These are phyloP conservation scores for Phytophthora boehmeriae DNA, from an alignment of 352 stramenopile species.

Conservation along the genomic window DNA sequence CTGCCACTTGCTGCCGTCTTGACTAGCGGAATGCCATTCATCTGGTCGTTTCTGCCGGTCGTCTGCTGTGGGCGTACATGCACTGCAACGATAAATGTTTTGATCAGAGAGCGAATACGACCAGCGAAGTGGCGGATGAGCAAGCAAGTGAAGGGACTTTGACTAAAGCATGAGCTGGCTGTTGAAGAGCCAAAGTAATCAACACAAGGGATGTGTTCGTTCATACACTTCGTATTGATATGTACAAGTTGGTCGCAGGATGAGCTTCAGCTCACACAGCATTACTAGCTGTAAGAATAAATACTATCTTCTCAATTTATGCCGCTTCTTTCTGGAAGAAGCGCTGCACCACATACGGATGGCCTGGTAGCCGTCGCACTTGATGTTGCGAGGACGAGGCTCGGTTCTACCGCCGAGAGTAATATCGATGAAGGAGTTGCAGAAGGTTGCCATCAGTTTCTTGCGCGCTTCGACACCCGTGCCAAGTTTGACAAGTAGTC, in stretches of 20 bases:
- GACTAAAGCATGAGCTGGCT: background rate
- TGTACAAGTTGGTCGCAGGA: background rate
- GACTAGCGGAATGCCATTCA: too few species aligned
- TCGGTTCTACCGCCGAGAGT: conserved; percentile 22
- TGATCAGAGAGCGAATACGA: background rate
- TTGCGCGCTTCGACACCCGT: conserved; percentile 35
- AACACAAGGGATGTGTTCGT: background rate
- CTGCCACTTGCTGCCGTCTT: too few species aligned
- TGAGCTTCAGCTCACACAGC: background rate
- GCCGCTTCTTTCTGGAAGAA: conserved; percentile 34
- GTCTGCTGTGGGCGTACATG: too few species aligned
- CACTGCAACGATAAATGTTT: too few species aligned
- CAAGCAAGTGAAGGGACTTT: too few species aligned
- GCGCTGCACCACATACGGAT: conserved; percentile 33
- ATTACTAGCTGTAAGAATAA: conserved; percentile 17
- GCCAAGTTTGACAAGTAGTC: conserved; percentile 37
- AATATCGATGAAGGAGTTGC: conserved; percentile 34
- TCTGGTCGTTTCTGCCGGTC: too few species aligned
- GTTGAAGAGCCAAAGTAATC: background rate
- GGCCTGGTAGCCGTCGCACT: conserved; percentile 30
- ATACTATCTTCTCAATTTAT: conserved; percentile 4
- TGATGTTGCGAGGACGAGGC: conserved; percentile 15
- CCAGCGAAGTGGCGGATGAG: background rate
- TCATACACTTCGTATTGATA: conserved; percentile 8
- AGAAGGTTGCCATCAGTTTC: conserved; percentile 41